Evolutionary conservation across 306 rosid genomes (phyloP).

Genomic region (Vigna nakashimae): DNA sequence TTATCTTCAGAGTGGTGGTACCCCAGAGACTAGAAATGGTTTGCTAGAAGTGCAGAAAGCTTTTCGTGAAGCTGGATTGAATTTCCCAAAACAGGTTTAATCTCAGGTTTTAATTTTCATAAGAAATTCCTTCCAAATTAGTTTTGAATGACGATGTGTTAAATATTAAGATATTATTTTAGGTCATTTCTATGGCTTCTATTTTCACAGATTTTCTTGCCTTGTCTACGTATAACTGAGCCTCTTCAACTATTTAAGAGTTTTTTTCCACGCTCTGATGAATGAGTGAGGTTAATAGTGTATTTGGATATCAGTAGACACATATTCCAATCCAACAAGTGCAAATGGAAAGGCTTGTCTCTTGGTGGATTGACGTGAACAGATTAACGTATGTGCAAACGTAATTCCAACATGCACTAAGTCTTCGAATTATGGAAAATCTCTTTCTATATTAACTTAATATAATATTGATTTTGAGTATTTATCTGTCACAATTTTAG

Average conservation of each 20-base stretch:
- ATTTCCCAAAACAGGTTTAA: conserved; percentile 29
- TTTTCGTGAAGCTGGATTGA: conserved; percentile 23
- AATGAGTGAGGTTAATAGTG: not conserved
- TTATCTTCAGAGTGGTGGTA: conserved; percentile 30
- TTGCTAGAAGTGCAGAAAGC: conserved; percentile 21
- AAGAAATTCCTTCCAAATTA: not conserved
- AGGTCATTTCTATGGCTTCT: not conserved
- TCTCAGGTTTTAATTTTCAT: conserved; percentile 24
- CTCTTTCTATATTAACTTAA: not conserved
- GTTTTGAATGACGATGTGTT: not conserved
- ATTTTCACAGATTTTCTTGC: conserved; percentile 1
- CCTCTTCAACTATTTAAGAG: not conserved
- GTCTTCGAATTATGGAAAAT: conserved; percentile 18
- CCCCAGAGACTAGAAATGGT: conserved; percentile 25
- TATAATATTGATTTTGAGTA: conserved; percentile 8
- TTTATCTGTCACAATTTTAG: not conserved
- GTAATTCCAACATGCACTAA: not conserved
- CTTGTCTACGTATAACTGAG: not conserved
- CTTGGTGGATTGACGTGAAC: not conserved
- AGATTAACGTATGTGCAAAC: not conserved
- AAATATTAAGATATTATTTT: not conserved
- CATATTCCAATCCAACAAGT: not conserved
- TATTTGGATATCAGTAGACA: not conserved
- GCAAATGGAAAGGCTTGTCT: conserved; percentile 18
- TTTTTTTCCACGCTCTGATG: not conserved